Conservation (phyloP, 345 rosid genomes). For the Eucalyptus cladocalyx region DNA sequence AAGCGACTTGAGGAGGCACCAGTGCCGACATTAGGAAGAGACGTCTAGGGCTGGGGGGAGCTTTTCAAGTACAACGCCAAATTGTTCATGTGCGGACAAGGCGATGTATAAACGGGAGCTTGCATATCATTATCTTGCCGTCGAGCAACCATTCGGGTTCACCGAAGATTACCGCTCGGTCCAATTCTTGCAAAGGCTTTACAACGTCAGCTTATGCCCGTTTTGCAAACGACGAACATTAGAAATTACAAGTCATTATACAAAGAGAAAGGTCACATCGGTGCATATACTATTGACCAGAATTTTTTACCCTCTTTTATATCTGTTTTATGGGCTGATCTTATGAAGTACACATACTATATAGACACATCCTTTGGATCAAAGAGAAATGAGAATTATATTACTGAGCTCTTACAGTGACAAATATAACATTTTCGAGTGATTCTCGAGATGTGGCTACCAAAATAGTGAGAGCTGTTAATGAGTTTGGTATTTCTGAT, state of each 20-base stretch:
- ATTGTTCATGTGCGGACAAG: neutral
- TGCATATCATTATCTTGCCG: neutral
- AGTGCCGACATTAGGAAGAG: neutral
- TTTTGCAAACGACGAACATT: neutral
- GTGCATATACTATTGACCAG: neutral
- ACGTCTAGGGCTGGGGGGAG: neutral
- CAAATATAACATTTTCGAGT: neutral
- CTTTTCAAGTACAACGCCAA: neutral
- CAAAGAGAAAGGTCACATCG: neutral
- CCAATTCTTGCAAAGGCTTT: neutral
- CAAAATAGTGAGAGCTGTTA: neutral
- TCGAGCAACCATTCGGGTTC: neutral
- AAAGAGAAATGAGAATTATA: neutral
- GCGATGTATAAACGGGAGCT: neutral
- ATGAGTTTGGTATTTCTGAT: neutral
- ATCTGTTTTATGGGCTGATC: neutral
- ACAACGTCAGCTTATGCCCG: neutral
- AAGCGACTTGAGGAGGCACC: neutral
- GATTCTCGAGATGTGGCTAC: neutral
- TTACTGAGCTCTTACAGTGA: neutral
- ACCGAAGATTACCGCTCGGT: neutral
- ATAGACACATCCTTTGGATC: neutral
- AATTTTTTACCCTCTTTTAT: neutral
- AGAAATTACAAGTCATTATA: neutral
- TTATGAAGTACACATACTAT: neutral